Base-by-base conservation (phyloP, 352 stramenopile genomes). In the Pythium aristosporum region DNA sequence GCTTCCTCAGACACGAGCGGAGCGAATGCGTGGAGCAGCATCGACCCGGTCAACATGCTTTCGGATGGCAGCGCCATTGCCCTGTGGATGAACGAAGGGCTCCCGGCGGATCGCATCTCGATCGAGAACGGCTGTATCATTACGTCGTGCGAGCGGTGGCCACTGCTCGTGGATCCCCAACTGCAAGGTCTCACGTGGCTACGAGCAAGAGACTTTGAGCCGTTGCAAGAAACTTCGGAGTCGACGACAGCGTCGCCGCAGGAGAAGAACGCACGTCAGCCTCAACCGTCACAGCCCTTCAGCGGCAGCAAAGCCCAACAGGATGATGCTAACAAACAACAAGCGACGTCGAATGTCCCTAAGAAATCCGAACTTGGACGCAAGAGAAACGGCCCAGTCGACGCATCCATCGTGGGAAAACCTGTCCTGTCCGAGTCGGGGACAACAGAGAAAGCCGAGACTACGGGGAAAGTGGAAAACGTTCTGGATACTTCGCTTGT, bases 91-190 rank as follows among this genome's bases (percentile, higher is more conserved):
- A 97, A 97, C 57, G 90, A 98, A 77, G 88, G 87, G 0, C 67
- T 98, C 0, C 91, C 91, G 2, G 79, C 90, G 0, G 91, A 98
- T 65, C 79, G 89, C 7, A 97, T 98, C 15, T 97, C 88, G 11
- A 84, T 96, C 15, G 92, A 98, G 61, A 98, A 98, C 54, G 92
- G 91, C 18, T 94, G 85, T 51, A 97, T 98, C 55, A 93, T 97
- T 47, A 88, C 85, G 36, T 94, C 85, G 23, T 96, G 82, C 48
- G 80, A 87, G 44, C 70, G 91, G 5, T 97, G 91, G 90, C 91
- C 91, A 5, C 74, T 97, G 18, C 75, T 97, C 15, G 92, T 97
- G 2, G 91, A 97, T 46, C 91, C 91, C 10, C 90, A 97, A 68
- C 69, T 97, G 1, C 91, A 97, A 75, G 90, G 86, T 3, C 83